A percentile compares a stretch with the other conserved stretches of the same genome.
phyloP scores from a whole-genome alignment of 2,329 filamentous ascomycete genomes.

The Huntiella bhutanensis region DNA sequence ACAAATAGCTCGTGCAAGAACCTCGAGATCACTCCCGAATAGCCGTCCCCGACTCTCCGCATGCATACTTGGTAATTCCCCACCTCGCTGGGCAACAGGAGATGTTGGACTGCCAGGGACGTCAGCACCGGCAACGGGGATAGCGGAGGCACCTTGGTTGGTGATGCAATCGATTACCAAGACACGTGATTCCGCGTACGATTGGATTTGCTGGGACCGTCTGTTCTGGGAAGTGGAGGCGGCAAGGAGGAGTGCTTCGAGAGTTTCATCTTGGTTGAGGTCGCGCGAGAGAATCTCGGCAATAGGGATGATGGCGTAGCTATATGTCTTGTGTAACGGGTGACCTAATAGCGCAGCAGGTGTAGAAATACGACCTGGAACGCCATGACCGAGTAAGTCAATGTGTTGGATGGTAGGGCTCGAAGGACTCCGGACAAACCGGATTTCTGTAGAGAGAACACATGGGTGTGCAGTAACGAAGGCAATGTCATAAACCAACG shows the following conservation, averaged over 20 bases:
- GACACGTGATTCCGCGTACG: slow-evolving; percentile 22
- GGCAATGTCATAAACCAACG: slow-evolving; percentile 37
- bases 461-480: slow-evolving; percentile 51
- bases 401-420: slow-evolving; percentile 41
- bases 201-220: slow-evolving; percentile 16
- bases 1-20: slow-evolving; percentile 54
- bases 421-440: slow-evolving; percentile 37
- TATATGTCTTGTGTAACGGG: slow-evolving; percentile 43
- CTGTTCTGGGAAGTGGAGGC: slow-evolving; percentile 16
- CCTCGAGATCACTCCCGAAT: slow-evolving; percentile 46
- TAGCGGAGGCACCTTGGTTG: slow-evolving; percentile 18
- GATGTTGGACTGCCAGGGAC: slow-evolving; percentile 13
- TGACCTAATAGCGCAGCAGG: slow-evolving; percentile 36
- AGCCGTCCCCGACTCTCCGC: slow-evolving; percentile 37
- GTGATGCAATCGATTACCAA: slow-evolving; percentile 47
- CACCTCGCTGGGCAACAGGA: slow-evolving; percentile 8
- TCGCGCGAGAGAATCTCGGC: slow-evolving; percentile 31
- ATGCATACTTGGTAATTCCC: slow-evolving; percentile 30
- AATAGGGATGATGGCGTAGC: slow-evolving; percentile 40
- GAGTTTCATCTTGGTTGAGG: slow-evolving; percentile 20
- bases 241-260: slow-evolving; percentile 27
- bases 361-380: slow-evolving; percentile 23
- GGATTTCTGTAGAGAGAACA: slow-evolving; percentile 35
- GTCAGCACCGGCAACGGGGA: slow-evolving; percentile 24
- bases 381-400: slow-evolving; percentile 28